A percentile compares a stretch with the other conserved stretches of the same genome.
Conservation (phyloP, 1,284 basidiomycete genomes). For the Heliocybe sulcata region DNA sequence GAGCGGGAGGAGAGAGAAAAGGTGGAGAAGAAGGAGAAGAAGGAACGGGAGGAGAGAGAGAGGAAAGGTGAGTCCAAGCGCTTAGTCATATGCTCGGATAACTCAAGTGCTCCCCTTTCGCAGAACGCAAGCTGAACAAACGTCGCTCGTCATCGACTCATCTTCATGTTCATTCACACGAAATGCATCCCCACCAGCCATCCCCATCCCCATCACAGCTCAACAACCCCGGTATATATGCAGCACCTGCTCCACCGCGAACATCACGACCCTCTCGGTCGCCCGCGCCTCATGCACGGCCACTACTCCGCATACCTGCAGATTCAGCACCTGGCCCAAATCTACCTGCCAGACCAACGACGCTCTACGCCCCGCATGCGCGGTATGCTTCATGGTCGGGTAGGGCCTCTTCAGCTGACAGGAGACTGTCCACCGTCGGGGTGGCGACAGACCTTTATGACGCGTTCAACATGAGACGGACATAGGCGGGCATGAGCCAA, state of each 20-base stretch:
- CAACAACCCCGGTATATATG: slow-evolving; percentile 34
- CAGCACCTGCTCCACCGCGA: slow-evolving; percentile 21
- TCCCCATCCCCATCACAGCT: slow-evolving; percentile 38
- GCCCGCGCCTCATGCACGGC: background rate
- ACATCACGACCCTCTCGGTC: slow-evolving; percentile 4
- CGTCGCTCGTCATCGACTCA: slow-evolving; percentile 5
- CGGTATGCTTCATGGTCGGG: background rate
- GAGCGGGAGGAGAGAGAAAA: slow-evolving; percentile 14
- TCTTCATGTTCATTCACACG: slow-evolving; percentile 15
- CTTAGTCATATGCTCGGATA: background rate
- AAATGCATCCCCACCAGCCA: slow-evolving; percentile 27
- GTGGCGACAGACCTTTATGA: background rate
- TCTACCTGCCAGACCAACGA: background rate
- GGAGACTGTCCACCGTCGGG: background rate
- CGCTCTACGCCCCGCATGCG: background rate
- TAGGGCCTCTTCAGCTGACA: background rate
- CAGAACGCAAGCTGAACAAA: background rate
- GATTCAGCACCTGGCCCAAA: background rate
- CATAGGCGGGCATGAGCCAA: background rate
- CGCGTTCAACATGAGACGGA: background rate
- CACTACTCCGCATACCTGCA: background rate
- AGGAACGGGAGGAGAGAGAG: slow-evolving; percentile 12
- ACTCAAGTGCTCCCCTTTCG: background rate
- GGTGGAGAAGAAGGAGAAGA: background rate
- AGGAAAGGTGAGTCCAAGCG: slow-evolving; percentile 8